Evolutionary conservation across 2,329 filamentous ascomycete species (phyloP).

Genomic region (Pseudopithomyces maydicus): DNA sequence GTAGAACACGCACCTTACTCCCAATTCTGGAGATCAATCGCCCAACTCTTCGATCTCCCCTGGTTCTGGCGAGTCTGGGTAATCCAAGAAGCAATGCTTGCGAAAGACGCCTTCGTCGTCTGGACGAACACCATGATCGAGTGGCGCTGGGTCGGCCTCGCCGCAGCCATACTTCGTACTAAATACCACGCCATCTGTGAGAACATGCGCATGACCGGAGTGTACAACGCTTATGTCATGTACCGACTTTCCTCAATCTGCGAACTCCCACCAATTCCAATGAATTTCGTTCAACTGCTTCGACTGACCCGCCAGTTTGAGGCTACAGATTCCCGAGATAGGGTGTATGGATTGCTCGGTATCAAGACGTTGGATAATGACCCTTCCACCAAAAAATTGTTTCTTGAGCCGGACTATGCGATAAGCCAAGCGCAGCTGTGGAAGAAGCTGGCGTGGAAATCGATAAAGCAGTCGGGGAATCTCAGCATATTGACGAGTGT

Average conservation of each 20-base stretch:
- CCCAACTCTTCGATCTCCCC: neutral
- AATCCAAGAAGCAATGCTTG: constrained; percentile 10
- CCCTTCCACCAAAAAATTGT: neutral
- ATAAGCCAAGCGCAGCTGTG: neutral
- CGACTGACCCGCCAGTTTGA: constrained; percentile 16
- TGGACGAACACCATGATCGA: constrained; percentile 1
- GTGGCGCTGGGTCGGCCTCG: constrained; percentile 11
- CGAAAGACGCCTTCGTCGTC: constrained; percentile 1
- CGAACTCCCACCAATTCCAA: constrained; percentile 6
- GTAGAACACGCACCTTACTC: neutral
- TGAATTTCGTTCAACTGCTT: constrained; percentile 12
- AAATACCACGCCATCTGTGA: constrained; percentile 12
- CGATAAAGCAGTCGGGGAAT: neutral
- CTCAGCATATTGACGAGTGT: constrained; percentile 15
- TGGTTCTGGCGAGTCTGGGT: constrained; percentile 13
- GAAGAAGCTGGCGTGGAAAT: neutral
- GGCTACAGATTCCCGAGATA: constrained; percentile 15
- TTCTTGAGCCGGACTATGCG: constrained; percentile 13
- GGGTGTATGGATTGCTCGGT: constrained; percentile 15
- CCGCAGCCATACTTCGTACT: constrained; percentile 7
- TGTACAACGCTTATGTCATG: constrained; percentile 15
- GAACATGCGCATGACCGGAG: constrained; percentile 5
- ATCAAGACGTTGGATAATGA: neutral
- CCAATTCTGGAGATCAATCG: neutral
- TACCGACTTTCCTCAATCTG: constrained; percentile 4